Evolutionary conservation across 768 basidiomycete species (phyloP), one percentile per base, ranked within the genome.

Genomic region (Fistulinella prunicolor): DNA sequence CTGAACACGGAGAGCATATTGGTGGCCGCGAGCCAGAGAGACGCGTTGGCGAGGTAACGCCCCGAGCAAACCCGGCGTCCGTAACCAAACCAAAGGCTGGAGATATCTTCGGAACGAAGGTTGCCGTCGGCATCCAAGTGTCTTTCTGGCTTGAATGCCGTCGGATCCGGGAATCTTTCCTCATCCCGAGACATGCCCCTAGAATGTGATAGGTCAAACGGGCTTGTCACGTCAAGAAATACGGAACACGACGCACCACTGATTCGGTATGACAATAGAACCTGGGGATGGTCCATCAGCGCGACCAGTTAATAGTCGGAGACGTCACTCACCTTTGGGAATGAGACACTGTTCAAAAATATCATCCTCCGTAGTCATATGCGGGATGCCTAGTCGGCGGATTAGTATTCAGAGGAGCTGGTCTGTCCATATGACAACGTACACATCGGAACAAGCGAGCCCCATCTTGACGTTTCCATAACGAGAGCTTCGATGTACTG

Each of bases 261-360:
- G n/a, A 28, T 65, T 63, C 12, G 49, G 48, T 43, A 64, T 44
- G 6, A 64, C 45, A 36, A 50, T 16, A n/a, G 61, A 39, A 30
- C 58, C 63, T 65, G 40, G 30, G 5, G n/a, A 19, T 23, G 5
- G 9, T n/a, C 7, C 24, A 9, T 56, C 7, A 53, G 24, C 5
- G 14, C 8, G 24, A 17, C 4, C n/a, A 23, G 17, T 32, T 14
- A 7, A 32, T 3, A 32, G 4, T 32, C 23, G 22, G 16, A 28
- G 12, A 38, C 13, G 14, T 14, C 5, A 35, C 53, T 16, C n/a
- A 52, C 80, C 81, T 47, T 73, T 72, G 6, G 81, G 81, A 46
- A 83, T 83, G 3, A 74, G 59, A 35, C 74, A 74, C 12, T 71
- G 70, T 29, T 69, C 61, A 44, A 74, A 77, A 14, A 67, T 40